Conservation (phyloP, 2,329 filamentous ascomycete species). For the Colletotrichum gloeosporioides region DNA sequence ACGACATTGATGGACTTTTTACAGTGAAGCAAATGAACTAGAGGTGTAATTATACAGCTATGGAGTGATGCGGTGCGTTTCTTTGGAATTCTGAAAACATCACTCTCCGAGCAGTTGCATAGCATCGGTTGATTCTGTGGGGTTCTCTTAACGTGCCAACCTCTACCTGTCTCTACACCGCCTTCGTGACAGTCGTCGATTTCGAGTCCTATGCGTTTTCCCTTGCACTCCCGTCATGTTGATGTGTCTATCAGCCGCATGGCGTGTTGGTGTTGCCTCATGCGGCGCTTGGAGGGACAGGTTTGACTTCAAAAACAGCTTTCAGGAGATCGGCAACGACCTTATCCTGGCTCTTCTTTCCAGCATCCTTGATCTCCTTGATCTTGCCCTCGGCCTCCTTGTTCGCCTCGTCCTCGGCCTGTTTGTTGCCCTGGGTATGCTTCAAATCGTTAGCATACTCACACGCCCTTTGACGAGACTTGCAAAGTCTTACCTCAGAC, state of each 20-base stretch:
- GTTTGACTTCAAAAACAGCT: conserved; percentile 85
- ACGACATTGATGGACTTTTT: conserved; percentile 57
- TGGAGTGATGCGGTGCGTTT: not conserved
- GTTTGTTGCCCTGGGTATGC: conserved; percentile 90
- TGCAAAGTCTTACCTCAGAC: conserved; percentile 58
- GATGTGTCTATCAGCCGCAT: not conserved
- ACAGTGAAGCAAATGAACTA: conserved; percentile 23
- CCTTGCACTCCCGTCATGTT: not conserved
- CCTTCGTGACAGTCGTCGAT: not conserved
- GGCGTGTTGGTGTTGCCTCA: not conserved
- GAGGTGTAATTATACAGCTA: not conserved
- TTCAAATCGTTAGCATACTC: conserved; percentile 41
- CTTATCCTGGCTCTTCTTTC: conserved; percentile 77
- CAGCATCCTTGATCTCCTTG: conserved; percentile 79
- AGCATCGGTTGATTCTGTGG: not conserved
- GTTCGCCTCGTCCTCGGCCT: conserved; percentile 82
- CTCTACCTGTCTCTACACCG: not conserved
- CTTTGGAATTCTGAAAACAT: not conserved
- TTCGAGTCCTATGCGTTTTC: not conserved
- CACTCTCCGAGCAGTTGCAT: not conserved
- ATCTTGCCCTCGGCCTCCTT: conserved; percentile 79
- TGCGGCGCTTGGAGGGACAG: conserved; percentile 54
- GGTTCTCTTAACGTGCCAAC: not conserved
- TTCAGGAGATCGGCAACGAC: conserved; percentile 84
- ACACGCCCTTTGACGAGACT: not conserved